Percentiles rank a stretch among this genome's conserved stretches.
Conservation (phyloP, 1,139 yeast genomes). For the Candida sanyaensis region DNA sequence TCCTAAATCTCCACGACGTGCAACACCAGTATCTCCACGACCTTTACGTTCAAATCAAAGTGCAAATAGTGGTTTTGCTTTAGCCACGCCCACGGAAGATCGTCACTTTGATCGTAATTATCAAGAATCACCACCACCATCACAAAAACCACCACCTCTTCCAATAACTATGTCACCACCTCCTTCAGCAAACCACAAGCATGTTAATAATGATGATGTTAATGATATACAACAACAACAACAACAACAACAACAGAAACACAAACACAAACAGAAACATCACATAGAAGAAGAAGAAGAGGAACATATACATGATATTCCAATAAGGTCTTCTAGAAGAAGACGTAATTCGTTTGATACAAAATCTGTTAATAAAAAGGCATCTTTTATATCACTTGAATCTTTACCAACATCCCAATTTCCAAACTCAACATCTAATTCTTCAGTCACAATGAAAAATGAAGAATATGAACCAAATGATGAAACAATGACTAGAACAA, state of each 20-base stretch:
- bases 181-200: neutral
- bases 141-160: conserved; percentile 3
- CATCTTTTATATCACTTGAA: conserved; percentile 3
- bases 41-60: neutral
- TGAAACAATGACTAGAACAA: too few species aligned
- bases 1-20: neutral
- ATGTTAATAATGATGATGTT: neutral
- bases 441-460: neutral
- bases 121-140: neutral
- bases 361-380: conserved; percentile 2
- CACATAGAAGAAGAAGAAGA: neutral
- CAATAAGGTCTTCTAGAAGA: conserved; percentile 17
- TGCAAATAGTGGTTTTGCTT: neutral
- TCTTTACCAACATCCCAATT: conserved; percentile 4
- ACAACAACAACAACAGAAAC: too few species aligned
- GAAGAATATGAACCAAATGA: neutral
- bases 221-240: neutral
- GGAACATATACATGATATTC: conserved; percentile 8
- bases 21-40: neutral
- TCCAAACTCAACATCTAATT: conserved; percentile 9
- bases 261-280: neutral
- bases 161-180: neutral
- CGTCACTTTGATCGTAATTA: neutral
- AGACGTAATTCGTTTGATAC: conserved; percentile 10
- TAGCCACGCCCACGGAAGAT: neutral